These are phyloP conservation scores for Leccinum barrowsii DNA, from an alignment of 768 basidiomycete species.

Conservation along the genomic window DNA sequence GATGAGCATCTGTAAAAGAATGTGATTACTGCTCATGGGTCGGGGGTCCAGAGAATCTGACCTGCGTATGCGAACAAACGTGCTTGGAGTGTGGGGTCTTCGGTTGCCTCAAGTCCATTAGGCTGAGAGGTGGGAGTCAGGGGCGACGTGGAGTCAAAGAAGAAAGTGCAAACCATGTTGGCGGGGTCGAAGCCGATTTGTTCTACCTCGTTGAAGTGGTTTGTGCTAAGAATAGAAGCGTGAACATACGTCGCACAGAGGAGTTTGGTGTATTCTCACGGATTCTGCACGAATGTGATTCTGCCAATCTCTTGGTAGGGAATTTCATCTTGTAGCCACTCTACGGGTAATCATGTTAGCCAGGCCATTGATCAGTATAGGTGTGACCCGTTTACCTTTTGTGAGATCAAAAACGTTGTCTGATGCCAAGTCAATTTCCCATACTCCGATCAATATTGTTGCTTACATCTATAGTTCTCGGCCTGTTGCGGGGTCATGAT, in stretches of 20 bases:
- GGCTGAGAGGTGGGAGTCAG: constrained; percentile 3
- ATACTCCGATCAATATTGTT: background rate
- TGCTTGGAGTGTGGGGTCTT: constrained; percentile 56
- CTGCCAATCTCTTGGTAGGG: constrained; percentile 35
- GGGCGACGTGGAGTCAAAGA: background rate
- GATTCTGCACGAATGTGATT: constrained; percentile 38
- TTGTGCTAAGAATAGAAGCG: constrained; percentile 8
- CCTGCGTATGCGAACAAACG: constrained; percentile 57
- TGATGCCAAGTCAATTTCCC: constrained; percentile 12
- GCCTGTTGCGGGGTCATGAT: constrained; percentile 50
- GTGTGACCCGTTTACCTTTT: constrained; percentile 29
- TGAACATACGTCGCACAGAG: background rate
- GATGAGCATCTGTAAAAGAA: constrained; percentile 31
- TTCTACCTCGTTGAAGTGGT: constrained; percentile 38
- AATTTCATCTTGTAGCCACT: constrained; percentile 36
- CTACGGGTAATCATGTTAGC: constrained; percentile 13
- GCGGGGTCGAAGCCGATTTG: constrained; percentile 49
- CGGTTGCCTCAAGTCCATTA: constrained; percentile 44
- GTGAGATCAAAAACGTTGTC: constrained; percentile 52
- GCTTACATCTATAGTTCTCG: constrained; percentile 39
- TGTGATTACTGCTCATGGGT: background rate
- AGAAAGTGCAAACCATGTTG: constrained; percentile 36
- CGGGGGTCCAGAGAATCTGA: constrained; percentile 10
- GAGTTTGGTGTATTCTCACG: constrained; percentile 15
- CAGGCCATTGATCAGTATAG: background rate